Evolutionary conservation across 352 stramenopile genomes (phyloP), one percentile per base, ranked within the genome.

Genomic region (Phytophthora uliginosa): DNA sequence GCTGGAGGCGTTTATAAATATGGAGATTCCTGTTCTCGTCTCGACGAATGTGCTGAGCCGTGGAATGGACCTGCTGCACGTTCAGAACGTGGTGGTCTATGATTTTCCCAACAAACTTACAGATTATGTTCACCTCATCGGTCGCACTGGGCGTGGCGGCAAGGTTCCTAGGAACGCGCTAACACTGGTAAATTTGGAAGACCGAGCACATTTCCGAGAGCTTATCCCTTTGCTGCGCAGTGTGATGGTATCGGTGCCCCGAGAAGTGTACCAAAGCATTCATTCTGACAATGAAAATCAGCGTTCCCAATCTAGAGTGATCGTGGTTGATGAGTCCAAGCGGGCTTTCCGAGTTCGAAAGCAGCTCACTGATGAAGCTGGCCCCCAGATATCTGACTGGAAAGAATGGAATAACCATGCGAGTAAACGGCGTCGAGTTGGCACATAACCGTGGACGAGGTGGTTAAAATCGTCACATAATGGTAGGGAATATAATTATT

Each of bases 71-170:
- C 38, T 94, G 15, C 58, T 93, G 7, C 76, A 84, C 4, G 84
- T 94, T 18, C 71, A 91, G 38, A 85, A 86, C 22, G 84, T 95
- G 12, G 85, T 94, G 9, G 71, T 95, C 2, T 95, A 93, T 69
- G 88, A 95, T 53, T 83, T 91, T 12, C 88, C 88, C 7, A 77
- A 76, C 26, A 85, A 74, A 34, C 54, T 88, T n/a, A 40, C 55
- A 13, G 85, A 94, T 28, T 95, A 88, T 54, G 58, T 95, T 59
- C 88, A 95, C 59, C 61, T 94, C 10, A 76, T 89, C 47, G 88
- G 88, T 15, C 84, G 88, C 15, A 81, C 73, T 17, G 82, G 82
- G 4, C 80, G 83, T 59, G 59, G 71, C 12, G 42, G 51, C 2
- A 58, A 76, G 15, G 15, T 15, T 4, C 60, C 24, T 18, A 81